Conservation (phyloP, 352 stramenopile genomes). For the Phytopythium mirpurense region DNA sequence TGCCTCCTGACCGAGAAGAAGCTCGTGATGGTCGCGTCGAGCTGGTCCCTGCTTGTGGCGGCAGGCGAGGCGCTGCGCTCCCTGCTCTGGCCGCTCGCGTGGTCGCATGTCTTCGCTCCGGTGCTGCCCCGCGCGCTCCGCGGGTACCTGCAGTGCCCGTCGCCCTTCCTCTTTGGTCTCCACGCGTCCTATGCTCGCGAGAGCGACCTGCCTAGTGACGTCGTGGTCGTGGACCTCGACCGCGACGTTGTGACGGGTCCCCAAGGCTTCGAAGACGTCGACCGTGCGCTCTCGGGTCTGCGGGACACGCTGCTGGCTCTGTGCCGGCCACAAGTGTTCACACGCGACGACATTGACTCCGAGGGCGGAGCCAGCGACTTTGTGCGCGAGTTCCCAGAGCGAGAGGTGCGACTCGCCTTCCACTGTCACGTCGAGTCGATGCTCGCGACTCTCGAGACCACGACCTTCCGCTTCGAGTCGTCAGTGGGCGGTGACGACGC, state of each 20-base stretch:
- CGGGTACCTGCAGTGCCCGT: slow-evolving; percentile 69
- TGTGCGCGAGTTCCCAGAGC: neutral
- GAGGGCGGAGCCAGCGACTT: neutral
- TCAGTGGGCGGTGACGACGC: neutral
- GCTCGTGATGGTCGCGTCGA: slow-evolving; percentile 63
- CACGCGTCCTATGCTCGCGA: slow-evolving; percentile 51
- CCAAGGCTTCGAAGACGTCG: slow-evolving; percentile 7
- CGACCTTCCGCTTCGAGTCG: slow-evolving; percentile 54
- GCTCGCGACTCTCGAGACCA: slow-evolving; percentile 40
- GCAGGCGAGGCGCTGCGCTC: slow-evolving; percentile 46
- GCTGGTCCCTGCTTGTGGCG: slow-evolving; percentile 55
- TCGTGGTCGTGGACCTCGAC: slow-evolving; percentile 50
- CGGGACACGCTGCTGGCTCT: slow-evolving; percentile 35
- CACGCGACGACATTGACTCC: slow-evolving; percentile 32
- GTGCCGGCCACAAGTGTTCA: slow-evolving; percentile 26
- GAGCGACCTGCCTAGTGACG: slow-evolving; percentile 28
- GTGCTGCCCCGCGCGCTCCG: slow-evolving; percentile 57
- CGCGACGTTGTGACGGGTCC: slow-evolving; percentile 45
- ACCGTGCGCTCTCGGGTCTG: slow-evolving; percentile 28
- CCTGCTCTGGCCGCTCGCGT: slow-evolving; percentile 56
- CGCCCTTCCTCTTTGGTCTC: slow-evolving; percentile 73
- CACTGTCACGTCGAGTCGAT: slow-evolving; percentile 34
- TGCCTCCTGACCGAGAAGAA: slow-evolving; percentile 67
- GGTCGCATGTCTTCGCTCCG: slow-evolving; percentile 77
- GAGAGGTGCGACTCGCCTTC: slow-evolving; percentile 29